Percentiles rank a stretch among this genome's conserved stretches.
Conservation (phyloP, 441 rosid genomes). For the Pelargonium australe region DNA sequence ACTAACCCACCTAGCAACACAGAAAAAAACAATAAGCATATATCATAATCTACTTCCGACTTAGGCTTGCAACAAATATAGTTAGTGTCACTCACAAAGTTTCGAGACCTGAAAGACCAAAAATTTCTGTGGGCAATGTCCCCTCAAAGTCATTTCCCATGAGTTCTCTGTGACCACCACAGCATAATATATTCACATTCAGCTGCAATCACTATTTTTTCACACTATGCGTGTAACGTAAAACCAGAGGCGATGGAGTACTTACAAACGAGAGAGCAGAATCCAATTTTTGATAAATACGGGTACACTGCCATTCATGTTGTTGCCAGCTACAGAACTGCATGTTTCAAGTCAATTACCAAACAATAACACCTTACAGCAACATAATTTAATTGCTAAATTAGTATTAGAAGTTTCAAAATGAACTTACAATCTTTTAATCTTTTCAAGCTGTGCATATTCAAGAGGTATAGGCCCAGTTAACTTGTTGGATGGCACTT, state of each 20-base stretch:
- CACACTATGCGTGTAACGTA: no score
- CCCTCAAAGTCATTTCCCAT: constrained; percentile 4
- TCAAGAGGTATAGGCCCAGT: background rate
- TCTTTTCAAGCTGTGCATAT: background rate
- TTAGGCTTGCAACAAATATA: background rate
- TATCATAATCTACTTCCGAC: background rate
- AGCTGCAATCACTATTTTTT: background rate
- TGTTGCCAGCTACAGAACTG: constrained; percentile 9
- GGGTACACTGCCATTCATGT: background rate
- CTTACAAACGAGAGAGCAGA: constrained; percentile 5
- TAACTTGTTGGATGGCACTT: background rate
- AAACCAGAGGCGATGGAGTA: background rate
- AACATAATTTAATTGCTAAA: background rate
- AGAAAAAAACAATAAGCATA: background rate
- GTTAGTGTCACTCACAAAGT: background rate
- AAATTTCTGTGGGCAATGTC: background rate
- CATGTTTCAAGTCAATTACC: background rate
- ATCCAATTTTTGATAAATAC: background rate
- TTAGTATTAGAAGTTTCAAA: no score
- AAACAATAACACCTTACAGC: background rate
- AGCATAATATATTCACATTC: background rate
- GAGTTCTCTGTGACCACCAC: background rate
- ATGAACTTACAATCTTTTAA: background rate
- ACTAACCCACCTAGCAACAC: background rate
- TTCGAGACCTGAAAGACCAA: background rate